Evolutionary conservation across 129 eudicot genomes (phyloP), one percentile per base, ranked within the genome.

Genomic region (Rutidosis leptorrhynchoides): DNA sequence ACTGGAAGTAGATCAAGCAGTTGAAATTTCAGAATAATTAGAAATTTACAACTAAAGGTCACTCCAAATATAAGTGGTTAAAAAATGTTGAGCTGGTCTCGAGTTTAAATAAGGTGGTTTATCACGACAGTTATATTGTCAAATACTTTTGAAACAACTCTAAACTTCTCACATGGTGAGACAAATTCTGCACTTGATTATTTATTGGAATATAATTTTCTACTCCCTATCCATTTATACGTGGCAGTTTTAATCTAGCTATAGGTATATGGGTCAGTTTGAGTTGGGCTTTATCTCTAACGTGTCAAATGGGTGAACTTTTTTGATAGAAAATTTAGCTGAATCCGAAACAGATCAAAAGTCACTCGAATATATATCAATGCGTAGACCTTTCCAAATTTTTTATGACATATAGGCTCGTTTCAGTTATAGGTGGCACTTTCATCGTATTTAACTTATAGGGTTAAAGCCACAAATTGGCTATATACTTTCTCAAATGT

Each of bases 1-100:
- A 55, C 19, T 25, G 17, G 7, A 55, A 56, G 62, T 24, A 56
- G 33, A 56, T 56, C 25, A 56, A 56, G 62, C 33, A 21, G 43
- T 5, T 62, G 28, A 11, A 62, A 33, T 62, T 6, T 21, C 49
- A 33, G n/a, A 35, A 9, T 35, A 35, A 14, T 35, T 35, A 35
- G 42, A 35, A 35, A 35, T 8, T 8, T 35, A 35, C 42, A 9
- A 33, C 10, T 35, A 35, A 35, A 35, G 10, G 42, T 35, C 42
- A 9, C 42, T 14, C 42, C 14, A 35, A 35, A 8, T 35, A 35
- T 35, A 35, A 35, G 42, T 3, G 14, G 15, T 35, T 7, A 8
- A 3, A 7, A 53, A 7, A 21, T 53, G 16, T 5, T 53, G 28
- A 14, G 58, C 28, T 21, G 27, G 58, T 15, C 15, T 0, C 21